Evolutionary conservation across 768 basidiomycete genomes (phyloP), one percentile per base, ranked within the genome.

Genomic region (Lyophyllum shimeji): DNA sequence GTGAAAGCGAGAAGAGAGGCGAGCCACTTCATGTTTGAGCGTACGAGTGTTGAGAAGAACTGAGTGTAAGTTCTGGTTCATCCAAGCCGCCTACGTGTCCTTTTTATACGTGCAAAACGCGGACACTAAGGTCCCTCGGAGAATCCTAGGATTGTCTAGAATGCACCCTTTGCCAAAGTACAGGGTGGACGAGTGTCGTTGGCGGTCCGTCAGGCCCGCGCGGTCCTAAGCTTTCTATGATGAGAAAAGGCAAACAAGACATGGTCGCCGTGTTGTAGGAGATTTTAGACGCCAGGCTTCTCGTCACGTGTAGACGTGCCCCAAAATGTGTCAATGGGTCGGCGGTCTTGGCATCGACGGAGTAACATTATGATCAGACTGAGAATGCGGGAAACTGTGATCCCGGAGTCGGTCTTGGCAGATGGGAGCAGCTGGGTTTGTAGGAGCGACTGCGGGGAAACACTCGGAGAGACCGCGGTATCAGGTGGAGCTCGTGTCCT

Each of bases 11-110:
- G 50, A 18, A 66, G 44, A 55, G 64, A 60, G 46, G 46, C 47
- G 29, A 65, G 52, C 63, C 63, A 65, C 64, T 65, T 65, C 64
- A 65, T 64, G 48, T 20, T 50, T 55, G 25, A 17, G 0, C 17
- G n/a, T 46, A 25, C 21, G 23, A 40, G 3, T 20, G 13, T 23
- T 2, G 27, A 53, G 29, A 40, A 12, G 50, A 50, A 27, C 47
- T 43, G 53, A 47, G 53, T 43, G 49, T 47, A 47, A 51, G 50
- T 48, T 58, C 56, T 60, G 53, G 46, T 43, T 29, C 23, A 25
- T 42, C 29, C 40, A 4, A 29, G 25, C 24, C 24, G 2, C 20
- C 40, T 45, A 7, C 24, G 24, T 37, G 42, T 52, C 43, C 50
- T 31, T n/a, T 44, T 52, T 52, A 52, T 52, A 52, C 51, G 20